Base-by-base conservation (phyloP, 352 stramenopile genomes). In the Elongisporangium senticosum region DNA sequence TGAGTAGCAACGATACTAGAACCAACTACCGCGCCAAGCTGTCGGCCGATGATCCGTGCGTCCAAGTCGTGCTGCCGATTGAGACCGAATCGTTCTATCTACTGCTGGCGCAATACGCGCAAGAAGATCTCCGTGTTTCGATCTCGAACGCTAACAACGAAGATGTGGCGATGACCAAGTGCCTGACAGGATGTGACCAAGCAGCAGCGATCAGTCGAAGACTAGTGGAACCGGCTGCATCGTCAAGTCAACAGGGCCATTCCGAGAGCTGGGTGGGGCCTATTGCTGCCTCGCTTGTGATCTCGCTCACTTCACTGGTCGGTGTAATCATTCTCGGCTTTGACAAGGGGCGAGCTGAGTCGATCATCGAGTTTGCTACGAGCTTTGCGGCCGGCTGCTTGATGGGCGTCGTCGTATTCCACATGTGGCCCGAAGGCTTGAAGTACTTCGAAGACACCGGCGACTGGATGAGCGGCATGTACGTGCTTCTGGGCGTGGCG, bases 401-500 rank as follows among this genome's bases (percentile, higher is more conserved):
- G 53, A 43, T 79, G 10, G 71, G 64, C 14, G 71, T 79, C 55
- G 64, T 72, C 4, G 64, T 71, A 13, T 79, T 79, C 49, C 71
- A 75, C 56, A 52, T 79, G 51, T 74, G 71, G 23, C 67, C 62
- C 4, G 71, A 79, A 63, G 65, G 67, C 5, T 61, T 65, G 7
- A 59, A 56, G 52, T 74, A 79, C 55, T 14, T 75, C 11, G 55
- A 23, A 0, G 65, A 68, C 51, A 10, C 65, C n/a, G 62, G 60
- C 14, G 62, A 74, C 23, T 77, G 69, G 69, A 55, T 77, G 53
- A 64, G 63, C 43, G 69, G 69, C 14, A 55, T 57, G 2, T 74
- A 58, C 20, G 69, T 77, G 6, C 58, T 77, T 7, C 50, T 56
- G 2, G 69, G 69, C 20, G 66, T 77, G 49, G 58, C 58, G 3